Base-by-base conservation (phyloP, 768 basidiomycete genomes). In the Ramaria sp. region DNA sequence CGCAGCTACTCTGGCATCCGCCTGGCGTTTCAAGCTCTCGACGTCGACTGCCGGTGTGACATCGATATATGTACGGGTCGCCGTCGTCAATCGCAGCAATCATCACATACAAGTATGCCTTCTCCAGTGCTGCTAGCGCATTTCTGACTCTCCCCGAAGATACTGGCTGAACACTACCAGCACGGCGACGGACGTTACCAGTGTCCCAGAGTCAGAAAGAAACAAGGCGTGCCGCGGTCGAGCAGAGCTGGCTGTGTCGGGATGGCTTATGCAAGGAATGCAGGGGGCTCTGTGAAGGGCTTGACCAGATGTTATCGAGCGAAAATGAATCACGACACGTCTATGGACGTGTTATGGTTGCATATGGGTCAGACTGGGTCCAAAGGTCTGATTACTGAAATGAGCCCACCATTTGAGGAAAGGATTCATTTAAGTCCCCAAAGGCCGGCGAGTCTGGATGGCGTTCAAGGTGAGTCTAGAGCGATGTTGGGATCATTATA, bases 361-460 rank as follows among this genome's bases (percentile, higher is more conserved):
- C 41, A 17, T 65, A 59, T 61, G 60, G 56, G 51, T 66, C 69
- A n/a, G n/a, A n/a, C 34, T 69, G 72, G 48, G 19, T 49, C 19
- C 53, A 37, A 24, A 7, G 7, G 4, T 45, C 22, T 53, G 50
- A n/a, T n/a, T n/a, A 30, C 33, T 20, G n/a, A 12, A 31, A 7
- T 22, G 2, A 7, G 30, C 54, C 31, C 7, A 20, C 58, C n/a
- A 82, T 88, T 0, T 58, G 80, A 84, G 37, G 90, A 94, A 15
- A 81, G 97, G 43, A 73, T 80, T 22, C 97, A 96, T 68, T 98
- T 94, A 95, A 77, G 75, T 20, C 74, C 74, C 1, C 88, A 91
- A 61, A n/a, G n/a, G n/a, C 83, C 87, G 7, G 88, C 93, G 4
- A 88, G 73, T 59, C 78, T 88, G 31, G 83, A 96, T 64, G 91